A percentile compares a stretch with the other conserved stretches of the same genome.
Evolutionary conservation across 805 yeast genomes (phyloP).

Genomic region (Wickerhamiella musiphila): DNA sequence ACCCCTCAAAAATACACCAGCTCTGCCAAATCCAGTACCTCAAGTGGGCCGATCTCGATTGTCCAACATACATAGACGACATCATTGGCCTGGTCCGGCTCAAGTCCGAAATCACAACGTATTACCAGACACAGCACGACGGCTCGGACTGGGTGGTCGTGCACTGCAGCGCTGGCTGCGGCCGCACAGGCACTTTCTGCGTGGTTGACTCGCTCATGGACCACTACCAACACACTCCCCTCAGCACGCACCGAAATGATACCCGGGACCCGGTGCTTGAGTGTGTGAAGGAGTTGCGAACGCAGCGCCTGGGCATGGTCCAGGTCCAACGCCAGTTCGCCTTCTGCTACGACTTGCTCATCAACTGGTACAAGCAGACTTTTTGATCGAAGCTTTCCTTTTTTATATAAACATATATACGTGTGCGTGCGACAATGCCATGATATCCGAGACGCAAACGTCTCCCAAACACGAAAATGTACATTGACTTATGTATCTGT

Average conservation of each 20-base stretch:
- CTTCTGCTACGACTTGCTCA: slow-evolving; percentile 49
- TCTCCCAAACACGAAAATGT: too few relatives aligned
- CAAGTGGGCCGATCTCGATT: slow-evolving; percentile 78
- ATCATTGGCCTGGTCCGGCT: slow-evolving; percentile 37
- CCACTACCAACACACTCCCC: slow-evolving; percentile 10
- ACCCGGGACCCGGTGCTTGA: slow-evolving; percentile 39
- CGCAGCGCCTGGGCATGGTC: slow-evolving; percentile 70
- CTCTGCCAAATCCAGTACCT: slow-evolving; percentile 60
- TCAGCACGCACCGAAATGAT: not conserved
- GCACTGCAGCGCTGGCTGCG: slow-evolving; percentile 96
- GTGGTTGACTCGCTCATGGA: slow-evolving; percentile 26
- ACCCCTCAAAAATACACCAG: slow-evolving; percentile 22
- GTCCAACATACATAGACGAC: slow-evolving; percentile 42
- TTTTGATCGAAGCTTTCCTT: too few relatives aligned
- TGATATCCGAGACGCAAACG: too few relatives aligned
- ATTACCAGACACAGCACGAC: slow-evolving; percentile 8
- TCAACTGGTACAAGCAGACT: slow-evolving; percentile 14
- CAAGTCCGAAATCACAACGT: slow-evolving; percentile 25
- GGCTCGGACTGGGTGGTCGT: slow-evolving; percentile 29
- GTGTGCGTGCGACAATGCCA: too few relatives aligned
- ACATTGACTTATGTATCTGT: too few relatives aligned
- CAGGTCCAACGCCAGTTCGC: slow-evolving; percentile 62
- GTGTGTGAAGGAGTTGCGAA: slow-evolving; percentile 47
- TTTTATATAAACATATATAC: too few relatives aligned
- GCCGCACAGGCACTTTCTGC: slow-evolving; percentile 82